Evolutionary conservation across 192 early-diverging fungal genomes (phyloP).

Genomic region (Umbelopsis sp.): DNA sequence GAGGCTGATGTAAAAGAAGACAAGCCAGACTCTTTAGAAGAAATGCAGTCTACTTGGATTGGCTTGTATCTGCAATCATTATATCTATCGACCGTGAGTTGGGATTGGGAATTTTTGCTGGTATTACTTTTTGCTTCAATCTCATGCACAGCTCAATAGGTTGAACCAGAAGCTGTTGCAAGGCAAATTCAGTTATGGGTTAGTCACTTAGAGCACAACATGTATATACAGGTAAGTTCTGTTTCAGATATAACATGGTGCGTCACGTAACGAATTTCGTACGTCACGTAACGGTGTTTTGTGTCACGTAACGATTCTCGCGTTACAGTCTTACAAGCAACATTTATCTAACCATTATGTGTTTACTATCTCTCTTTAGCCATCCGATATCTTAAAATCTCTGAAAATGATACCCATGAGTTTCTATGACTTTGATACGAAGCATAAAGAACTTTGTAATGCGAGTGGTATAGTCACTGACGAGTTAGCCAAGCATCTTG

Average conservation of each 20-base stretch:
- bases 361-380: not conserved
- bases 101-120: not conserved
- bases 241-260: too few relatives aligned
- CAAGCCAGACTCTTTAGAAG: not conserved
- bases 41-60: slow-evolving; percentile 5
- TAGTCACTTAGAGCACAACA: not conserved
- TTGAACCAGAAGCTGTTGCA: not conserved
- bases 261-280: too few relatives aligned
- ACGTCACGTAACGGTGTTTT: too few relatives aligned
- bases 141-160: not conserved
- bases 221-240: not conserved
- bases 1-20: not conserved
- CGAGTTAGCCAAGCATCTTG: not conserved
- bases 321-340: too few relatives aligned
- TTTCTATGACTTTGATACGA: not conserved
- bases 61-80: not conserved
- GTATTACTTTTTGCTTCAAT: not conserved
- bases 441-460: slow-evolving; percentile 8
- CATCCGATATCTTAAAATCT: not conserved
- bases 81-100: not conserved
- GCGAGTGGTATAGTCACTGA: slow-evolving; percentile 6
- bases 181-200: slow-evolving; percentile 1
- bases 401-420: slow-evolving; percentile 1
- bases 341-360: too few relatives aligned
- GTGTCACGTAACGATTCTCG: too few relatives aligned